phyloP scores from a whole-genome alignment of 768 basidiomycete species.

The Mrakia frigida region DNA sequence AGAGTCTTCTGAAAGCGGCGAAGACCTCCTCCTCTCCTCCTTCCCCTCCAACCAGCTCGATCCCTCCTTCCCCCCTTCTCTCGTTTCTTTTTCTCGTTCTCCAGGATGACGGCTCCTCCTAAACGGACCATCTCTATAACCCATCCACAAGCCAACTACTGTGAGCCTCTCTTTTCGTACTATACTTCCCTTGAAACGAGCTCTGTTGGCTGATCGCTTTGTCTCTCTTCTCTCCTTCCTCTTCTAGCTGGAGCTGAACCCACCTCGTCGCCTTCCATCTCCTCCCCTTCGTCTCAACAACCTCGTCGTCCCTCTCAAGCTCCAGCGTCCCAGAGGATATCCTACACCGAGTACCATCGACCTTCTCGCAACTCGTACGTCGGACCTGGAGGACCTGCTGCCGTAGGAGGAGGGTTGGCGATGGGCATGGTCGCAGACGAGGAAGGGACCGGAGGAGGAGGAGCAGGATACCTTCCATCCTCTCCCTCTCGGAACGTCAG shows the following conservation, averaged over 20 bases:
- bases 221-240: not conserved
- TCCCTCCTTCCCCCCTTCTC: not conserved
- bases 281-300: not conserved
- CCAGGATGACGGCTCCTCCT: constrained; percentile 1
- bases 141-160: constrained; percentile 16
- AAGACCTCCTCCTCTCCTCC: no score
- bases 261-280: constrained; percentile 6
- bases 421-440: constrained; percentile 8
- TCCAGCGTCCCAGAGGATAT: not conserved
- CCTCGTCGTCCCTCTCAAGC: constrained; percentile 1
- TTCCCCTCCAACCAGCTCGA: no score
- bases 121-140: constrained; percentile 11
- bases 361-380: constrained; percentile 16
- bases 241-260: constrained; percentile 27
- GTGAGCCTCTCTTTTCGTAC: not conserved
- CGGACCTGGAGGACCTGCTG: not conserved
- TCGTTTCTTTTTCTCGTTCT: not conserved
- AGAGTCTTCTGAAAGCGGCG: no score
- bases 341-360: constrained; percentile 10
- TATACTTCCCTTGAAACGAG: not conserved
- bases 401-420: not conserved
- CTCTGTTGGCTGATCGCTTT: not conserved
- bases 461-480: not conserved
- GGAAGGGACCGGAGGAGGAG: not conserved
- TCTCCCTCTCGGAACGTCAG: constrained; percentile 2